Evolutionary conservation across 2,329 filamentous ascomycete species (phyloP).

Genomic region (Dactylellina leptospora): DNA sequence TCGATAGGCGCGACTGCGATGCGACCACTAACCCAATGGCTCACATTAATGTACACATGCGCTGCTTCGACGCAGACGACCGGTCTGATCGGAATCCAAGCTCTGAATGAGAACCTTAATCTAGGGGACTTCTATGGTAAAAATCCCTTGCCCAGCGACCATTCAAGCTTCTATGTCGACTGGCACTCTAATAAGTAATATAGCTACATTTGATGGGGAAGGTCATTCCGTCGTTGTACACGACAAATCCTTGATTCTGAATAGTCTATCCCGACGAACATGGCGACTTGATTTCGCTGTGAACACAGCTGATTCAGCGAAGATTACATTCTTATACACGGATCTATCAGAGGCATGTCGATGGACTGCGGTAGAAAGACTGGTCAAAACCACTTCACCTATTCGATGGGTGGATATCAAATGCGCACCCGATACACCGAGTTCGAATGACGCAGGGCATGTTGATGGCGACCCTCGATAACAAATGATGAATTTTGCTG

Average conservation of each 20-base stretch:
- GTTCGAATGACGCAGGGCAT: constrained; percentile 32
- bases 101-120: constrained; percentile 11
- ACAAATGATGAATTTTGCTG: too few relatives aligned
- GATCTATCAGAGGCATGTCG: constrained; percentile 19
- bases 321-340: constrained; percentile 21
- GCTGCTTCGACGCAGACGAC: constrained; percentile 13
- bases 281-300: constrained; percentile 11
- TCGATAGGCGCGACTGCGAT: too few relatives aligned
- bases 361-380: constrained; percentile 19
- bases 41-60: too few relatives aligned
- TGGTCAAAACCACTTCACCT: constrained; percentile 11
- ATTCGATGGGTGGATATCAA: constrained; percentile 40
- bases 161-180: background rate
- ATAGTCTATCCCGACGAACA: constrained; percentile 12
- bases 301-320: constrained; percentile 2
- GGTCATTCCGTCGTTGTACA: constrained; percentile 12
- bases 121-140: constrained; percentile 39
- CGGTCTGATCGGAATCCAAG: constrained; percentile 33
- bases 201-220: constrained; percentile 39
- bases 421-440: constrained; percentile 2
- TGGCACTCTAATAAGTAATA: background rate
- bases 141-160: background rate
- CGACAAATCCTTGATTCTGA: constrained; percentile 35
- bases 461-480: background rate
- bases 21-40: too few relatives aligned